These are phyloP conservation scores for Saxophila tyrrhenica DNA, from an alignment of 495 filamentous ascomycete genomes.

Conservation along the genomic window DNA sequence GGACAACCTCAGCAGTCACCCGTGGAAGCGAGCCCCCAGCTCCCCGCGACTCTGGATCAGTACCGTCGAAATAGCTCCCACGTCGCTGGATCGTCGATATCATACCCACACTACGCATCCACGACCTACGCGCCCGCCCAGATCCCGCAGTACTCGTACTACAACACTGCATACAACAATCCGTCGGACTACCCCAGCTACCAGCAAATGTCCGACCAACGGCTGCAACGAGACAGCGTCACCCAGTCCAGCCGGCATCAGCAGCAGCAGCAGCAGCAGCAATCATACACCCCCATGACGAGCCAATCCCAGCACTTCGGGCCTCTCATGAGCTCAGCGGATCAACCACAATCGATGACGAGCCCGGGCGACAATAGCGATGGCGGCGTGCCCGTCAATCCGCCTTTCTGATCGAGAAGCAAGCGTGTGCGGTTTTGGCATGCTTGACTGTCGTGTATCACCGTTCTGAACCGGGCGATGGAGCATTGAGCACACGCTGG, in stretches of 20 bases:
- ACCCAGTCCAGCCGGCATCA: too few species aligned
- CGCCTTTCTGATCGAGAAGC: constrained; percentile 2
- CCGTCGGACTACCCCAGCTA: not conserved
- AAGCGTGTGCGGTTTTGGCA: not conserved
- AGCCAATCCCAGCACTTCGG: constrained; percentile 8
- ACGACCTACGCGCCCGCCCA: constrained; percentile 2
- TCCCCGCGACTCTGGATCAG: not conserved
- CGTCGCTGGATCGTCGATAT: constrained; percentile 9
- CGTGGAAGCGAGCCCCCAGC: not conserved
- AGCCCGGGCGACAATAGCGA: constrained; percentile 9
- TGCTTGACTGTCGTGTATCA: not conserved
- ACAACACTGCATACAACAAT: not conserved
- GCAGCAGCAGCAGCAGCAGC: constrained; percentile 3
- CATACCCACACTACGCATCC: constrained; percentile 3
- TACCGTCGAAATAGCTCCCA: constrained; percentile 14
- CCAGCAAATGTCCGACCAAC: not conserved
- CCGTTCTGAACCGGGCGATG: not conserved
- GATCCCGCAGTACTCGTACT: constrained; percentile 10
- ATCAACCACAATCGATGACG: not conserved
- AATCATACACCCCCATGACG: constrained; percentile 1
- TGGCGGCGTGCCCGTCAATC: constrained; percentile 9
- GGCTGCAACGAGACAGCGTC: not conserved
- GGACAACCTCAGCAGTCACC: not conserved
- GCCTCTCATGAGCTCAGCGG: not conserved
- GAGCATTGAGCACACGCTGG: too few species aligned